Base-by-base conservation (phyloP, 2,329 filamentous ascomycete genomes). In the Aspergillus tubingensis region DNA sequence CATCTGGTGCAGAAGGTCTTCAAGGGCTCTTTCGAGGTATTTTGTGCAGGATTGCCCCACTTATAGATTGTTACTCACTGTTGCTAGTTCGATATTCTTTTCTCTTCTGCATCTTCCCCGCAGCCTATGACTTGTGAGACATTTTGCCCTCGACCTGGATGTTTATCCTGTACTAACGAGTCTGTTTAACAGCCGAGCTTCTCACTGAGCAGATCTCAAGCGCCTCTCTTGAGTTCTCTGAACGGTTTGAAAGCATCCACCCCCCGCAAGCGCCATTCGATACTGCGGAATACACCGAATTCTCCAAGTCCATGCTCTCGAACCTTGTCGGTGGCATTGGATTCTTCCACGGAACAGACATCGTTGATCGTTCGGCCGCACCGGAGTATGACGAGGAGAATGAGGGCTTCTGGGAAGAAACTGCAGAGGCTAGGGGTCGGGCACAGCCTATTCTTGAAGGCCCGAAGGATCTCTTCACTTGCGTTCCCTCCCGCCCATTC, bases 271-370 rank as follows among this genome's bases (percentile, higher is more conserved):
- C 88, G 0, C 94, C 95, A 0, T 99, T 95, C 76, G 80, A 85
- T 17, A 83, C 85, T 3, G 83, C 86, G 3, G 87, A 91, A 70
- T 95, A 96, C 73, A 82, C 86, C 51, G 83, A 83, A 59, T 97
- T 98, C 74, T 91, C 89, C 64, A 91, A 91, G 74, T 93, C 89
- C 65, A 90, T 99, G 82, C 91, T 99, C 68, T 97, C 94, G 1
- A 99, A 98, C 74, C 81, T 99, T 36, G 83, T 96, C 38, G 95
- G 95, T 58, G 95, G 95, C 50, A 91, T 98, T 68, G 95, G 95
- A 8, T 98, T 96, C 78, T 99, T 99, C 80, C 86, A 96, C 70
- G 95, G 95, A 43, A 85, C 95, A 60, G 89, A 92, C 36, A 79
- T 97, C 21, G 91, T 96, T 55, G 95, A 99, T 73, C 89, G 92